A percentile compares a stretch with the other conserved stretches of the same genome.
Conservation (phyloP, 331 rosid species). For the Cucumis variabilis region DNA sequence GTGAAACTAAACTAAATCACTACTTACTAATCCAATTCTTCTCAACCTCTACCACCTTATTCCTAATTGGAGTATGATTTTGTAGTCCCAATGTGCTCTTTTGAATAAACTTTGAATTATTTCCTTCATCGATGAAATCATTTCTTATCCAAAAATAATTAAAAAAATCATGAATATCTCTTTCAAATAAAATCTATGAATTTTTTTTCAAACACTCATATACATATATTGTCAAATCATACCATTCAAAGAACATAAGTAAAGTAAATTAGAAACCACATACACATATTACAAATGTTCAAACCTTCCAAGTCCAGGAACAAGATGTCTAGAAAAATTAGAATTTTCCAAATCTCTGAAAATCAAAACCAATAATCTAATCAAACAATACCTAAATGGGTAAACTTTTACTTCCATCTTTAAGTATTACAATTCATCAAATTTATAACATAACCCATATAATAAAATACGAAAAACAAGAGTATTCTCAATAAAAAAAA, state of each 20-base stretch:
- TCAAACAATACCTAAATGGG: not conserved
- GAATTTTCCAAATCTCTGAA: constrained; percentile 94
- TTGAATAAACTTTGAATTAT: too few relatives aligned
- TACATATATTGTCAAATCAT: not conserved
- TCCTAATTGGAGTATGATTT: too few relatives aligned
- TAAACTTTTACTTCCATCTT: not conserved
- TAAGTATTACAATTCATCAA: not conserved
- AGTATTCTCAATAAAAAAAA: not conserved
- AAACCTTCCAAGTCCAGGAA: constrained; percentile 83
- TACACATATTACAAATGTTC: constrained; percentile 92
- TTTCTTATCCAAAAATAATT: too few relatives aligned
- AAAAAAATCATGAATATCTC: too few relatives aligned
- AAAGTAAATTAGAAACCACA: constrained; percentile 23
- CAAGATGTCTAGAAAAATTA: constrained; percentile 90
- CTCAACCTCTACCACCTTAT: too few relatives aligned
- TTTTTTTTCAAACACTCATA: not conserved
- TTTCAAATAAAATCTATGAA: too few relatives aligned
- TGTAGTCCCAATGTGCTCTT: too few relatives aligned
- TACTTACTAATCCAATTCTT: too few relatives aligned
- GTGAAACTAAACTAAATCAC: too few relatives aligned
- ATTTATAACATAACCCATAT: not conserved
- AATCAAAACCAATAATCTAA: not conserved
- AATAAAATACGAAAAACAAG: not conserved
- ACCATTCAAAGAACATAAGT: not conserved
- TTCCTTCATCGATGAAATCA: too few relatives aligned